Evolutionary conservation across 805 yeast genomes (phyloP).

Genomic region (Wickerhamiella occidentalis): DNA sequence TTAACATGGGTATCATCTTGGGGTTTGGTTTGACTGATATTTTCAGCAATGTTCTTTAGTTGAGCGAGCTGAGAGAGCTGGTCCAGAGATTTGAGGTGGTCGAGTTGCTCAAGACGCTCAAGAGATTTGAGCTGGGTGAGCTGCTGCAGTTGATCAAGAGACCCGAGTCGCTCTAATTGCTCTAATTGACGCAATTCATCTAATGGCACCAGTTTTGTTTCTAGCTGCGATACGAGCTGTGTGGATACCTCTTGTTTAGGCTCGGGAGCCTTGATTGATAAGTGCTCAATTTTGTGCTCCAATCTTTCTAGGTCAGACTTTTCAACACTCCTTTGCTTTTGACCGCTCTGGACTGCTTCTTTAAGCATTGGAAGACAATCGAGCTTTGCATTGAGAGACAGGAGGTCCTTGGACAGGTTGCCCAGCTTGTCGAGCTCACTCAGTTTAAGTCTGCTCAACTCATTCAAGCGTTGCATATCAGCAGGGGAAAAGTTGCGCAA

Average conservation of each 20-base stretch:
- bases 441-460: constrained; percentile 9
- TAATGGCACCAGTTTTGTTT: constrained; percentile 9
- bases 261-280: neutral
- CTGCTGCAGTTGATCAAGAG: constrained; percentile 11
- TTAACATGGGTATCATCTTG: neutral
- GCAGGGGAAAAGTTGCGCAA: neutral
- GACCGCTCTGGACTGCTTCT: neutral
- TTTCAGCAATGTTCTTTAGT: constrained; percentile 9
- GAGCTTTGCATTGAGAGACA: constrained; percentile 2
- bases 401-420: constrained; percentile 2
- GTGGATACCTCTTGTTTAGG: neutral
- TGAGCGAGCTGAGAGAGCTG: neutral
- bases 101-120: neutral
- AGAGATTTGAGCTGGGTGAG: constrained; percentile 9
- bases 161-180: neutral
- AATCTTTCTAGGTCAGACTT: neutral
- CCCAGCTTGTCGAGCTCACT: constrained; percentile 11
- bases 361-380: constrained; percentile 6
- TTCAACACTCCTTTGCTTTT: neutral
- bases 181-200: neutral
- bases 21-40: constrained; percentile 1
- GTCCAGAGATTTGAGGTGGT: neutral
- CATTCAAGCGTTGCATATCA: constrained; percentile 9
- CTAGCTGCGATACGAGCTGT: neutral
- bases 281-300: neutral